phyloP scores from a whole-genome alignment of 2,329 filamentous ascomycete genomes.

The Xylariaceae sp. region DNA sequence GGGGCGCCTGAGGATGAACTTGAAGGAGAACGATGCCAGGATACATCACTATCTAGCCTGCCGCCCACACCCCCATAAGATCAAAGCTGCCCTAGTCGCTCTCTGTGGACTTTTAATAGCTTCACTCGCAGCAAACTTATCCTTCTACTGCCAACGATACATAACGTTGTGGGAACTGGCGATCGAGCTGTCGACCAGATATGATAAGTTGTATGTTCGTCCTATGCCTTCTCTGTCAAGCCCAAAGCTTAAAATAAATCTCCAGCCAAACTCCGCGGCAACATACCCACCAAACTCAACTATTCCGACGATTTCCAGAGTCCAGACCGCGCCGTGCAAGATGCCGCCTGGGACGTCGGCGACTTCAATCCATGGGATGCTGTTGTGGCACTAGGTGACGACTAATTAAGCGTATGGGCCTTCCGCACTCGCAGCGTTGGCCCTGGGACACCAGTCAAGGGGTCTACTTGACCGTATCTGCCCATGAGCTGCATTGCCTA shows the following conservation, averaged over 20 bases:
- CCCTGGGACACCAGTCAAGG: constrained; percentile 16
- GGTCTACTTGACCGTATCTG: constrained; percentile 14
- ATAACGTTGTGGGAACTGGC: constrained; percentile 11
- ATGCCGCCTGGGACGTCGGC: constrained; percentile 10
- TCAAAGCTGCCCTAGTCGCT: neutral
- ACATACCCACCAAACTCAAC: constrained; percentile 14
- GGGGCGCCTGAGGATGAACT: too few species aligned
- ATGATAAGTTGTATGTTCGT: too few species aligned
- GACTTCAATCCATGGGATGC: constrained; percentile 15
- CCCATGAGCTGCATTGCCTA: constrained; percentile 19
- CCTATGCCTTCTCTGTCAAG: too few species aligned
- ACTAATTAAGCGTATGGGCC: constrained; percentile 8
- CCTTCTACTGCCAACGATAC: constrained; percentile 7
- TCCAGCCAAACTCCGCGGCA: constrained; percentile 13
- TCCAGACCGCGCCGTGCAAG: constrained; percentile 13
- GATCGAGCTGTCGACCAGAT: constrained; percentile 10
- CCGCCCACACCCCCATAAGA: neutral
- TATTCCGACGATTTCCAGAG: constrained; percentile 10
- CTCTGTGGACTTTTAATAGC: constrained; percentile 5
- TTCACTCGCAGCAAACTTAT: constrained; percentile 10
- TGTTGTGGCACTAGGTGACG: constrained; percentile 16
- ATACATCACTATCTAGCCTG: neutral
- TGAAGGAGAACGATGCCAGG: neutral
- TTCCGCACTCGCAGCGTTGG: constrained; percentile 17
- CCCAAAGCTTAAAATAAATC: neutral